These are phyloP conservation scores for Fomitopsis pinicola DNA, from an alignment of 1,284 basidiomycete genomes.

Conservation along the genomic window DNA sequence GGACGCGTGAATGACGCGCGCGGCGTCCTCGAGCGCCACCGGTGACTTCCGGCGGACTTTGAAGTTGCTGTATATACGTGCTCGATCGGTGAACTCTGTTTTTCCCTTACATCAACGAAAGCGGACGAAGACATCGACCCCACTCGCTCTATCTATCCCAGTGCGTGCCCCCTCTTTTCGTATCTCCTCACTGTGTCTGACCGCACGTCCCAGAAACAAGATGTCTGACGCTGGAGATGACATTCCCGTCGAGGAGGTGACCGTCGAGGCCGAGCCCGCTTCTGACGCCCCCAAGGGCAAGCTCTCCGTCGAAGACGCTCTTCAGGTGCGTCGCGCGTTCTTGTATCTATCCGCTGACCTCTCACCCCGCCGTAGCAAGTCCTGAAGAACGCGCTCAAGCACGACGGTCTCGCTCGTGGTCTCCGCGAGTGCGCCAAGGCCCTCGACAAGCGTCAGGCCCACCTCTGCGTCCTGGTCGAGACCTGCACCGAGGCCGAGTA, in stretches of 20 bases:
- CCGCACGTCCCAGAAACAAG: constrained; percentile 31
- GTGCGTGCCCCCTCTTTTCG: constrained; percentile 28
- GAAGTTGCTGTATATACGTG: constrained; percentile 27
- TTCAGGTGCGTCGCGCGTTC: constrained; percentile 62
- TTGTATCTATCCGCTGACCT: not conserved
- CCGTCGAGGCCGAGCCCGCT: constrained; percentile 80
- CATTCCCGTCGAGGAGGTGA: constrained; percentile 71
- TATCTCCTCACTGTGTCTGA: not conserved
- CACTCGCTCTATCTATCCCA: constrained; percentile 36
- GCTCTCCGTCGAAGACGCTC: constrained; percentile 95
- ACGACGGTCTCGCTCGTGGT: constrained; percentile 98
- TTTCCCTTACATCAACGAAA: constrained; percentile 70
- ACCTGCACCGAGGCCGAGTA: constrained; percentile 99
- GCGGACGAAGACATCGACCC: constrained; percentile 84
- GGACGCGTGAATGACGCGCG: not conserved
- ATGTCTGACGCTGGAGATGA: constrained; percentile 99
- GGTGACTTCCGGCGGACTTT: constrained; percentile 45
- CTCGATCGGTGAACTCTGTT: constrained; percentile 38
- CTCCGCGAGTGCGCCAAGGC: constrained; percentile 98
- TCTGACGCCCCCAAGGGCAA: constrained; percentile 89
- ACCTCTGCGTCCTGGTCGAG: constrained; percentile 98
- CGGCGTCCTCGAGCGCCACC: constrained; percentile 2
- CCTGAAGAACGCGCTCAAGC: constrained; percentile 93
- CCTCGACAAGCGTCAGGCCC: constrained; percentile 97
- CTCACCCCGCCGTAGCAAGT: constrained; percentile 59